Percentiles rank a stretch among this genome's conserved stretches.
phyloP scores from a whole-genome alignment of 1,284 basidiomycete species.

The Cryptococcus sp. region DNA sequence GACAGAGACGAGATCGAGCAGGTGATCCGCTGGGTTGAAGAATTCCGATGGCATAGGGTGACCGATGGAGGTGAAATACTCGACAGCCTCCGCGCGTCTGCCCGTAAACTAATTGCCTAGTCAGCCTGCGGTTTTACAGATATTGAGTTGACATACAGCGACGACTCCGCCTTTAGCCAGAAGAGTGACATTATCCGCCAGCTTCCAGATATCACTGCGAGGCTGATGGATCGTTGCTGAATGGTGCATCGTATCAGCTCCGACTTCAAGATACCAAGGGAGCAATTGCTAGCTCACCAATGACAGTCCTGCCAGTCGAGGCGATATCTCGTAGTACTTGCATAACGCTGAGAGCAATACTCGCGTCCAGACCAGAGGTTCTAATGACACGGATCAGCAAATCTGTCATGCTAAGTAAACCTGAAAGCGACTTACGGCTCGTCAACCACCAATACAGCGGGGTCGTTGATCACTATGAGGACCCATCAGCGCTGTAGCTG shows the following conservation, averaged over 20 bases:
- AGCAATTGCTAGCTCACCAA: conserved; percentile 38
- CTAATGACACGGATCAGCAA: conserved; percentile 15
- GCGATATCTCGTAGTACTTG: conserved; percentile 58
- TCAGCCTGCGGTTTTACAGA: not conserved
- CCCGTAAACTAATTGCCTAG: conserved; percentile 30
- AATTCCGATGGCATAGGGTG: conserved; percentile 51
- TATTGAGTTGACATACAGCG: conserved; percentile 34
- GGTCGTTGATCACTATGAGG: conserved; percentile 55
- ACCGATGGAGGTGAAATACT: conserved; percentile 47
- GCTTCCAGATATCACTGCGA: conserved; percentile 58
- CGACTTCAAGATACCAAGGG: not conserved
- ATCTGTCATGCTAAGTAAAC: not conserved
- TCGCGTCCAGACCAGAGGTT: conserved; percentile 58
- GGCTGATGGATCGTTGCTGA: conserved; percentile 60
- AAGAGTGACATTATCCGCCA: conserved; percentile 58
- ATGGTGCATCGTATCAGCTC: conserved; percentile 5
- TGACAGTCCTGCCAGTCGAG: conserved; percentile 58
- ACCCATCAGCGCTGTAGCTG: not conserved
- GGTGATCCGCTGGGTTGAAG: conserved; percentile 54
- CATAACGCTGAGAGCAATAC: conserved; percentile 56
- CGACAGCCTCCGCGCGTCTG: conserved; percentile 37
- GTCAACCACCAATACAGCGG: conserved; percentile 57
- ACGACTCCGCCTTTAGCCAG: conserved; percentile 59
- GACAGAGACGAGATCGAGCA: conserved; percentile 54
- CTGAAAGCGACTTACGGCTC: conserved; percentile 41